Evolutionary conservation across 108 stramenopile genomes (phyloP).

Genomic region (Skeletonema potamos): DNA sequence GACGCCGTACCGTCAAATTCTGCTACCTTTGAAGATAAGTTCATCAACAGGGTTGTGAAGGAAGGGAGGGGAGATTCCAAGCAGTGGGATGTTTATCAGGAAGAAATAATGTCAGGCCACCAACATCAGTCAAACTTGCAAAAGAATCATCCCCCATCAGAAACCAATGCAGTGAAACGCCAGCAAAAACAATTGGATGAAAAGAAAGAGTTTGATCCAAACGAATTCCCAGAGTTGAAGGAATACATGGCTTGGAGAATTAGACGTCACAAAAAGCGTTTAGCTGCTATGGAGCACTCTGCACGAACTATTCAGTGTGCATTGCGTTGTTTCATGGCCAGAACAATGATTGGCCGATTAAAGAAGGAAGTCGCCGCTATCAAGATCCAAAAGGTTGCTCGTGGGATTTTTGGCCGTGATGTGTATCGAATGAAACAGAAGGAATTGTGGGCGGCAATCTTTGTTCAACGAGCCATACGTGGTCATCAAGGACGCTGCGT

Average conservation of each 20-base stretch:
- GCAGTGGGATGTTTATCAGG: constrained; percentile 33
- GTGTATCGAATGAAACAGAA: constrained; percentile 54
- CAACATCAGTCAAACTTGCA: constrained; percentile 6
- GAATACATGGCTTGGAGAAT: constrained; percentile 92
- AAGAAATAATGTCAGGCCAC: constrained; percentile 42
- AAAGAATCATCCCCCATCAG: constrained; percentile 30
- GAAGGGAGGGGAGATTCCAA: constrained; percentile 26
- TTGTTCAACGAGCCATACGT: constrained; percentile 76
- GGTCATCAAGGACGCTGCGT: constrained; percentile 54
- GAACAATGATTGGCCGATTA: constrained; percentile 59
- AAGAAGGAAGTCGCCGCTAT: constrained; percentile 59
- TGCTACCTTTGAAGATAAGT: constrained; percentile 35
- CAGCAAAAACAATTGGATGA: constrained; percentile 13
- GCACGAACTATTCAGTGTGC: constrained; percentile 65
- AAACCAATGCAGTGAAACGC: constrained; percentile 8
- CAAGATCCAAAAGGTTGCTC: constrained; percentile 60
- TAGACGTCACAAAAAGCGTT: constrained; percentile 75
- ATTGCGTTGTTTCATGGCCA: constrained; percentile 64
- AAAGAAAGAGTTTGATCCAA: constrained; percentile 44
- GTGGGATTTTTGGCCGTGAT: constrained; percentile 70
- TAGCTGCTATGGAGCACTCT: constrained; percentile 60
- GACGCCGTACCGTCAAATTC: background rate
- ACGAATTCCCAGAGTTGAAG: constrained; percentile 76
- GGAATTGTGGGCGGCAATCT: constrained; percentile 78
- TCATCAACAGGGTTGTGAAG: constrained; percentile 31